Evolutionary conservation across 75 land plant species (phyloP).

Genomic region (Selaginella moellendorffii): DNA sequence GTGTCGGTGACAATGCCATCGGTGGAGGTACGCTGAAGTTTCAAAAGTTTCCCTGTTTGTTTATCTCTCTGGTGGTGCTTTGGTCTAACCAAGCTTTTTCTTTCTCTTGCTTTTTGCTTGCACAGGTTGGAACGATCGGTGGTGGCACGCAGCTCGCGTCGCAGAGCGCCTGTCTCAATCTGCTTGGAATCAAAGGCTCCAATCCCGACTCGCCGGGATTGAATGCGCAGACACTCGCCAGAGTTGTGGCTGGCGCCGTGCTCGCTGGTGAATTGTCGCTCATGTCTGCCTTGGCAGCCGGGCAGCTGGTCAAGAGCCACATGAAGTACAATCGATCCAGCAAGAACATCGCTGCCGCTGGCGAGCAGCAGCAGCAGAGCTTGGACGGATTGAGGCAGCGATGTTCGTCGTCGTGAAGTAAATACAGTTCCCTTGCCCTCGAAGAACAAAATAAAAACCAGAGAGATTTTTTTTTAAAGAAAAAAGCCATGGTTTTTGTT

Average conservation of each 20-base stretch:
- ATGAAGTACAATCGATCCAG: constrained; percentile 78
- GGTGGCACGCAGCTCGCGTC: constrained; percentile 29
- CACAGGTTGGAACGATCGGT: constrained; percentile 3
- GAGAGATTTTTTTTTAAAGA: too few relatives aligned
- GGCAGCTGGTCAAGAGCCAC: constrained; percentile 76
- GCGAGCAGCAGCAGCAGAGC: not conserved
- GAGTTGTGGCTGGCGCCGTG: constrained; percentile 17
- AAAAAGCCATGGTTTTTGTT: too few relatives aligned
- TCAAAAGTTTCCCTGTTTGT: too few relatives aligned
- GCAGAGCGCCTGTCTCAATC: constrained; percentile 14
- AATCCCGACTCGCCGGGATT: constrained; percentile 12
- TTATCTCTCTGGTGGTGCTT: not conserved
- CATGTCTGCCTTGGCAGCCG: constrained; percentile 59
- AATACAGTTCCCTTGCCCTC: too few relatives aligned
- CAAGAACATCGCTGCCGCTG: constrained; percentile 24
- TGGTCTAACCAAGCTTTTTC: not conserved
- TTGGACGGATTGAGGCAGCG: too few relatives aligned
- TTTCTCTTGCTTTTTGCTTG: not conserved
- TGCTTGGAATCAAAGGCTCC: constrained; percentile 23
- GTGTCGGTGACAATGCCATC: constrained; percentile 70
- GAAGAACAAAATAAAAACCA: too few relatives aligned
- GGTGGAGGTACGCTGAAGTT: constrained; percentile 55
- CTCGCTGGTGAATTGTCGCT: constrained; percentile 21
- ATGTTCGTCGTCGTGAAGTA: too few relatives aligned
- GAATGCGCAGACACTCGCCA: constrained; percentile 17